Evolutionary conservation across 1,284 basidiomycete genomes (phyloP).

Genomic region (Puccinia triticina): DNA sequence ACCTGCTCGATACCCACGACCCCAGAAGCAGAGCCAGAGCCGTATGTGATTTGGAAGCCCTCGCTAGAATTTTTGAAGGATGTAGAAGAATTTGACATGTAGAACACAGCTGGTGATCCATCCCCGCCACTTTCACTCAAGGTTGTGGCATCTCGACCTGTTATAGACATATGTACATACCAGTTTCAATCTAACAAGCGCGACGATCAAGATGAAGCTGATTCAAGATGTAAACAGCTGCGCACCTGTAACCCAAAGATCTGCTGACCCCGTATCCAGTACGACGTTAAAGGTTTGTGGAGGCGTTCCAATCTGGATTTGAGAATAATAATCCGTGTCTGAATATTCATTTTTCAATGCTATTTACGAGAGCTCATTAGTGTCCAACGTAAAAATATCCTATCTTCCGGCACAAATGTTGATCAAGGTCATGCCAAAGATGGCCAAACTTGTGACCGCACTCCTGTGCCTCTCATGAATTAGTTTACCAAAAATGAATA

Average conservation of each 20-base stretch:
- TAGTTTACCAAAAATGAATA: not conserved
- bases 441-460: not conserved
- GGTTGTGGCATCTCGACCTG: not conserved
- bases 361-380: conserved; percentile 10
- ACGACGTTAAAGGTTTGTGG: conserved; percentile 63
- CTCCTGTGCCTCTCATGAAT: not conserved
- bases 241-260: conserved; percentile 61
- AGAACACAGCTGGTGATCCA: conserved; percentile 46
- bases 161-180: not conserved
- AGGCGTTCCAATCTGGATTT: conserved; percentile 61
- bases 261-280: conserved; percentile 64
- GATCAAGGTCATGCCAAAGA: not conserved
- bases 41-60: conserved; percentile 58
- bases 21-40: conserved; percentile 57
- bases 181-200: not conserved
- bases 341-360: conserved; percentile 50
- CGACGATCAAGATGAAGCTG: too few relatives aligned
- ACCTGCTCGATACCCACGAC: conserved; percentile 57
- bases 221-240: not conserved
- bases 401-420: not conserved
- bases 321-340: conserved; percentile 56
- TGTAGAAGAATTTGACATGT: conserved; percentile 55
- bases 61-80: conserved; percentile 54
- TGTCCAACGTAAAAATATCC: not conserved
- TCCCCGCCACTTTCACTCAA: conserved; percentile 33